Conservation (phyloP, 345 rosid genomes). For the Punica granatum region DNA sequence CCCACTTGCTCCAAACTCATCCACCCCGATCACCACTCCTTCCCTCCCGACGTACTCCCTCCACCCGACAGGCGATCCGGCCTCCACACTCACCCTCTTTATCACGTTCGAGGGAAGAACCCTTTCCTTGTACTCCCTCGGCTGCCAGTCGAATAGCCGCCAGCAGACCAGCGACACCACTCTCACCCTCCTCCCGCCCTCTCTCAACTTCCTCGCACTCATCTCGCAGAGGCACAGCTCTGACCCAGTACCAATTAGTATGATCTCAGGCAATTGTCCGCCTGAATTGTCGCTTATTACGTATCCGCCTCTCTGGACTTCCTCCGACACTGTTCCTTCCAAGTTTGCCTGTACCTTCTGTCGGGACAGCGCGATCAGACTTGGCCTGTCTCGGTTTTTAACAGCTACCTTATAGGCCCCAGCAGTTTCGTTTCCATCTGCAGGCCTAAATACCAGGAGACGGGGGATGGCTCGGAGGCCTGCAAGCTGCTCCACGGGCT, state of each 20-base stretch:
- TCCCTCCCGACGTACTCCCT: conserved; percentile 18
- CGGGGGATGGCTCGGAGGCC: conserved; percentile 27
- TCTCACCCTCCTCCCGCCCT: conserved; percentile 24
- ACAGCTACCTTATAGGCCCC: conserved; percentile 26
- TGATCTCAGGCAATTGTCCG: conserved; percentile 17
- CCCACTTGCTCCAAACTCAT: conserved; percentile 28
- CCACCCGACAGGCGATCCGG: conserved; percentile 30
- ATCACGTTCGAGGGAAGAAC: conserved; percentile 17
- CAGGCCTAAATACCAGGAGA: conserved; percentile 27
- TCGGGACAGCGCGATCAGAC: conserved; percentile 23
- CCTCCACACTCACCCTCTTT: conserved; percentile 23
- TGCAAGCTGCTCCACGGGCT: conserved; percentile 32
- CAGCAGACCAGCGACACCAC: conserved; percentile 34
- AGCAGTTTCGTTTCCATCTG: conserved; percentile 33
- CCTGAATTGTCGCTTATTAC: conserved; percentile 23
- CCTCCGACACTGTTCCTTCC: conserved; percentile 16
- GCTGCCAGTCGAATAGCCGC: conserved; percentile 21
- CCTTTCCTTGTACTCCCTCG: conserved; percentile 21
- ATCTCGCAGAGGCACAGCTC: conserved; percentile 22
- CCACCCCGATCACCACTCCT: conserved; percentile 29
- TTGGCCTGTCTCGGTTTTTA: conserved; percentile 16
- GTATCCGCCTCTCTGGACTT: conserved; percentile 27
- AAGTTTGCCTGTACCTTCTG: conserved; percentile 22
- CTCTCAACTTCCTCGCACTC: conserved; percentile 16
- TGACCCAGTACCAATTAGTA: conserved; percentile 30